A percentile compares a stretch with the other conserved stretches of the same genome.
Conservation (phyloP, 1,139 yeast genomes). For the Geotrichum siamense region DNA sequence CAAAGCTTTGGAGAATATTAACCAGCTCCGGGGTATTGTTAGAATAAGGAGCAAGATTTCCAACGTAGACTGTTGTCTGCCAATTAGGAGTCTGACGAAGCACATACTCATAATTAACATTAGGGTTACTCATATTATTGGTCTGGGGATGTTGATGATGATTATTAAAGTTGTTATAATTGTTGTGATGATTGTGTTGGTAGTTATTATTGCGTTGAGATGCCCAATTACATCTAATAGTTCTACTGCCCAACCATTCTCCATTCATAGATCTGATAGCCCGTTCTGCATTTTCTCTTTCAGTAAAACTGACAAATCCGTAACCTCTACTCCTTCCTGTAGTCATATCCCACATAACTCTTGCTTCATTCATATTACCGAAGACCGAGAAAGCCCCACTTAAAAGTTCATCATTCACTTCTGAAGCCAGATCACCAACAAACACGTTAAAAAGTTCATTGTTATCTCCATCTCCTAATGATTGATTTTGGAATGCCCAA, state of each 20-base stretch:
- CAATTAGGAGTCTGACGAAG: constrained; percentile 44
- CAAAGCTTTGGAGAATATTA: constrained; percentile 73
- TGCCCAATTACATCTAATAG: constrained; percentile 86
- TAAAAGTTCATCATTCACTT: constrained; percentile 72
- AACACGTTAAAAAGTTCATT: constrained; percentile 60
- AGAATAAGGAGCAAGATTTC: constrained; percentile 73
- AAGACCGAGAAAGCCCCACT: constrained; percentile 53
- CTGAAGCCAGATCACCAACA: constrained; percentile 81
- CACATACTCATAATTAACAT: constrained; percentile 20
- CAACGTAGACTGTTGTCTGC: constrained; percentile 86
- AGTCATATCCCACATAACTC: constrained; percentile 97
- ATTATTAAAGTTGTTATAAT: constrained; percentile 9
- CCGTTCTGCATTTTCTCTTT: constrained; percentile 60
- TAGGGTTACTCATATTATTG: constrained; percentile 12
- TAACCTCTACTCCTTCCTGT: constrained; percentile 87
- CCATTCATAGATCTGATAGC: constrained; percentile 78
- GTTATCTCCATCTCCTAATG: constrained; percentile 42
- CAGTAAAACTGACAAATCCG: constrained; percentile 79
- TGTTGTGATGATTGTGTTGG: constrained; percentile 7
- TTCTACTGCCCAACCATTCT: constrained; percentile 60
- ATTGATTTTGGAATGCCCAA: constrained; percentile 76
- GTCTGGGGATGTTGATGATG: constrained; percentile 21
- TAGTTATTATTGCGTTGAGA: constrained; percentile 39
- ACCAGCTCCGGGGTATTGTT: constrained; percentile 59
- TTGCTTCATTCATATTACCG: constrained; percentile 67